Base-by-base conservation (phyloP, 495 filamentous ascomycete species). In the Hyaloscypha finlandica region DNA sequence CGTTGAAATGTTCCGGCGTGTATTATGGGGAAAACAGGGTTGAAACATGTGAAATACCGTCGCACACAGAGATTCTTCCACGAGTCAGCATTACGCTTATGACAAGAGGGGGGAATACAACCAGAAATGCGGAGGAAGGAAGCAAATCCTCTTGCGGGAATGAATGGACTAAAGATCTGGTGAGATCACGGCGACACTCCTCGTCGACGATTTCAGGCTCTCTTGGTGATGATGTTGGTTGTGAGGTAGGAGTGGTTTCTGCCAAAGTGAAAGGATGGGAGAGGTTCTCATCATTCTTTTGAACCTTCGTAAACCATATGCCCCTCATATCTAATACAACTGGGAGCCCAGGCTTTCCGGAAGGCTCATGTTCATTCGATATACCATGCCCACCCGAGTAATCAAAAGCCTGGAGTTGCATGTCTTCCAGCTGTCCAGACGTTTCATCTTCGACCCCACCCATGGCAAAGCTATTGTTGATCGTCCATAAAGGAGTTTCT, bases 1-100 rank as follows among this genome's bases (percentile, higher is more conserved):
- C 32, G 60, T n/a, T 39, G 60, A 63, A 63, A 63, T 48, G 60
- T 63, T 51, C 8, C 9, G 60, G 20, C 32, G 25, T 63, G 60
- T 25, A 63, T 22, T 29, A 63, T 63, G 1, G 60, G 60, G 42
- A 63, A 63, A 29, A 63, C 8, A 20, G 35, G 60, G 20, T 63
- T 63, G 20, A 63, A 63, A 30, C 42, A 48, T 22, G 35, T 52
- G 33, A 63, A 30, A 32, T 48, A 63, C 4, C 25, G 6, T 6
- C 39, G 35, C 12, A 63, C 35, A 11, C 35, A 45, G 14, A 63
- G 60, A 63, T 63, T 63, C 60, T 64, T 48, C 16, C 16, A 0
- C 3, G 42, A 19, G 16, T 48, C 42, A 48, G 42, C 42, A 19
- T 48, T 19, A 1, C 4, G 9, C 1, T 19, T 16, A 4, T 48